Base-by-base conservation (phyloP, 352 stramenopile species). In the Pythium phragmitis region DNA sequence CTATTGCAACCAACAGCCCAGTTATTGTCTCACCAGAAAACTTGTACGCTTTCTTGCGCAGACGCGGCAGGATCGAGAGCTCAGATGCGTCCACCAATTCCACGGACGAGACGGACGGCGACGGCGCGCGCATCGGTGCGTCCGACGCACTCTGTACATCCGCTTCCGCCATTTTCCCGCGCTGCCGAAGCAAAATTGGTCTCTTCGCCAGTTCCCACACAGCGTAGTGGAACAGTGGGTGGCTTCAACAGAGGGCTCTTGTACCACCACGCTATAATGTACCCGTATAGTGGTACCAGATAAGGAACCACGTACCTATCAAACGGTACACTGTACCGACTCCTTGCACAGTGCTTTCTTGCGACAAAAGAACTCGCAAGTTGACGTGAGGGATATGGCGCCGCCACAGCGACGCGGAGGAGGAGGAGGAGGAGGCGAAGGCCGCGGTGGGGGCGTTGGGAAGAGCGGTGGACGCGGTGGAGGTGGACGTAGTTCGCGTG, bases 1-100 rank as follows among this genome's bases (percentile, higher is more conserved):
- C 19, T 12, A 48, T 13, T 12, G 12, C n/a, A 11, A 23, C 7
- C 12, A 33, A 47, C 30, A 21, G 21, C 28, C 12, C 14, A 48
- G n/a, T 51, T 16, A 2, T 26, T 26, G 34, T 69, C 69, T 12
- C 69, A 88, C 79, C 81, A n/a, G 79, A 86, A n/a, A 84, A 88
- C 48, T 83, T 82, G 69, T 81, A 85, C 63, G 72, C 60, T 71
- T 88, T 88, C 60, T 85, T 85, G 41, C 75, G 76, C 14, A 88
- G 62, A 30, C 73, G 73, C n/a, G 68, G 63, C 11, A 87, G 71
- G 17, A 87, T 58, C 23, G 77, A 77, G 17, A 43, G 57, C 19
- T 63, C 57, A 1, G 47, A 48, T 19, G 55, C 57, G 7, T 17
- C 28, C 33, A 55, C 56, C 7, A 34, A 19, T 17, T 51, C 55